phyloP scores from a whole-genome alignment of 768 basidiomycete species.

The Russula olivacea region DNA sequence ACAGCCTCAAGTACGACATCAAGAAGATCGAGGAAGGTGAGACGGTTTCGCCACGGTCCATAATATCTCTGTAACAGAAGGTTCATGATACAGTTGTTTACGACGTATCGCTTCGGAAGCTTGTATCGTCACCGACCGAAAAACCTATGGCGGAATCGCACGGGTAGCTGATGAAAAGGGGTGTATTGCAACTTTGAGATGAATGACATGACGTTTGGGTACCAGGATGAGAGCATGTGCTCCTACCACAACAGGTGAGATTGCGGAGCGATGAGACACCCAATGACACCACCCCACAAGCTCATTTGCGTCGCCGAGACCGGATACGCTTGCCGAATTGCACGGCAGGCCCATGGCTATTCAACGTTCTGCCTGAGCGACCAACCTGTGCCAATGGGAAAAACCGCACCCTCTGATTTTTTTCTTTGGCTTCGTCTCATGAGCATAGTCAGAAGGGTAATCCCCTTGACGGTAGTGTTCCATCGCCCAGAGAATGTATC shows the following conservation, averaged over 20 bases:
- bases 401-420: constrained; percentile 67
- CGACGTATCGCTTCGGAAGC: constrained; percentile 72
- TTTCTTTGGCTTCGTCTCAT: constrained; percentile 64
- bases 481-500: constrained; percentile 83
- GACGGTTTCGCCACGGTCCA: constrained; percentile 14
- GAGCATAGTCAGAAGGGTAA: constrained; percentile 54
- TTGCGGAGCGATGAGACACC: background rate
- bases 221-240: background rate
- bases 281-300: background rate
- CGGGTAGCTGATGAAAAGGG: constrained; percentile 3
- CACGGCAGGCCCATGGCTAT: constrained; percentile 67
- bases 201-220: background rate
- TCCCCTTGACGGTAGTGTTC: constrained; percentile 63
- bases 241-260: background rate
- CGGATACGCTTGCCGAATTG: constrained; percentile 73
- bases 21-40: constrained; percentile 85
- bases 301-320: constrained; percentile 36
- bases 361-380: background rate
- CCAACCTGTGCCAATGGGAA: constrained; percentile 3
- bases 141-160: constrained; percentile 8
- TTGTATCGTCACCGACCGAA: constrained; percentile 35
- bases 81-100: constrained; percentile 57
- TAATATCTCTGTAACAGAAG: constrained; percentile 9
- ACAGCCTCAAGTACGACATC: constrained; percentile 79
- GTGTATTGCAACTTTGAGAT: background rate